Percentiles rank a stretch among this genome's conserved stretches.
phyloP scores from a whole-genome alignment of 805 yeast genomes.

The Kuraishia ogatae region DNA sequence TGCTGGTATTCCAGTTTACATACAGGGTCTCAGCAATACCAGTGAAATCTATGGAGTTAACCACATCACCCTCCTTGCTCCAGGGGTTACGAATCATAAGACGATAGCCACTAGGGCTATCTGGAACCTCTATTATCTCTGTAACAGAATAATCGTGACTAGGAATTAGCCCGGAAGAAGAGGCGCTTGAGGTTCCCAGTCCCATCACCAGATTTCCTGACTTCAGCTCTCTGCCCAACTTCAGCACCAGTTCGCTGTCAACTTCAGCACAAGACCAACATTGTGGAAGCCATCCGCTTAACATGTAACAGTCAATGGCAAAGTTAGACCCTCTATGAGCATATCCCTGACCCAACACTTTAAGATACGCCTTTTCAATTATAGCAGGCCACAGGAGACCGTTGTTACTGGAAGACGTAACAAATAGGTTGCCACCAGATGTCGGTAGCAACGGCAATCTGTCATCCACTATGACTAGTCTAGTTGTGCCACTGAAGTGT shows the following conservation, averaged over 20 bases:
- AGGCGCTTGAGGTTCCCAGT: slow-evolving; percentile 49
- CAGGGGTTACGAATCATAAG: slow-evolving; percentile 8
- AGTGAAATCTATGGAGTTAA: background rate
- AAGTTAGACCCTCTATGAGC: slow-evolving; percentile 69
- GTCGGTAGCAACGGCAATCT: slow-evolving; percentile 28
- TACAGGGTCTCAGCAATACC: slow-evolving; percentile 33
- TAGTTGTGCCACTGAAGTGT: slow-evolving; percentile 40
- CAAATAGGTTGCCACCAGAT: slow-evolving; percentile 17
- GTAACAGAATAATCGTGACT: slow-evolving; percentile 67
- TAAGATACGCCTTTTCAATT: slow-evolving; percentile 70
- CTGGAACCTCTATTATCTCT: slow-evolving; percentile 20
- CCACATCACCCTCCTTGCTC: background rate
- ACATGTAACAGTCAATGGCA: slow-evolving; percentile 53
- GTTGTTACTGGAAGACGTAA: slow-evolving; percentile 26
- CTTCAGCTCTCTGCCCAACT: slow-evolving; percentile 20
- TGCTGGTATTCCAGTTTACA: slow-evolving; percentile 53
- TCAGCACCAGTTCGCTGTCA: slow-evolving; percentile 19
- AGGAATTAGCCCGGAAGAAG: slow-evolving; percentile 28
- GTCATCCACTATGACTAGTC: slow-evolving; percentile 41
- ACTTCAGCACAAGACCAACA: slow-evolving; percentile 27
- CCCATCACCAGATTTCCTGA: slow-evolving; percentile 40
- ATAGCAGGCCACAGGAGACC: slow-evolving; percentile 55
- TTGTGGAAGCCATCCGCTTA: slow-evolving; percentile 75
- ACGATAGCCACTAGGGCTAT: slow-evolving; percentile 8
- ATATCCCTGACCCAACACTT: slow-evolving; percentile 44